These are phyloP conservation scores for Ophiostoma sp. DNA, from an alignment of 2,329 filamentous ascomycete genomes.

Conservation along the genomic window DNA sequence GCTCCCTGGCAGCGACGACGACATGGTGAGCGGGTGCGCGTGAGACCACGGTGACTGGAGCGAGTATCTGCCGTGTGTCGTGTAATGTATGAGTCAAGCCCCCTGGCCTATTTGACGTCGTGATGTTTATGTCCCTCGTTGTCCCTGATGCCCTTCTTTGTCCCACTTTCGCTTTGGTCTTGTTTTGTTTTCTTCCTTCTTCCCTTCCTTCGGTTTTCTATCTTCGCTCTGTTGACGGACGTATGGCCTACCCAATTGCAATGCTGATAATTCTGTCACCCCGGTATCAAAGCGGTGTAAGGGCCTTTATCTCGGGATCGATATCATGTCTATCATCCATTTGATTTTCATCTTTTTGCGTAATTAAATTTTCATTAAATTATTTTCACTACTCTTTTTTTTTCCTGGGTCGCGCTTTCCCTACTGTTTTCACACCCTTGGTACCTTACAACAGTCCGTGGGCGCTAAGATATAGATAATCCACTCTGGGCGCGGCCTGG, in stretches of 20 bases:
- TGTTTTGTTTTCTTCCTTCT: too few species aligned
- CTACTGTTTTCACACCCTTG: too few species aligned
- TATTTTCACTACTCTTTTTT: background rate
- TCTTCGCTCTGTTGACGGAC: background rate
- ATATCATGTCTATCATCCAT: slow-evolving; percentile 1
- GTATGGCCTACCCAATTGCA: background rate
- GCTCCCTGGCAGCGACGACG: slow-evolving; percentile 57
- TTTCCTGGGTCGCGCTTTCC: background rate
- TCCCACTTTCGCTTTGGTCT: too few species aligned
- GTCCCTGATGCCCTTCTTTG: background rate
- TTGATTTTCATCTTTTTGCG: slow-evolving; percentile 2
- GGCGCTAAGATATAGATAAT: background rate
- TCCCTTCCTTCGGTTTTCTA: background rate
- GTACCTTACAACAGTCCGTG: background rate
- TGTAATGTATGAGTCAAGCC: background rate
- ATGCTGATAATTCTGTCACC: background rate
- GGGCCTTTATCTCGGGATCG: slow-evolving; percentile 4
- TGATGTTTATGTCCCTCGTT: background rate
- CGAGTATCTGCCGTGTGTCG: background rate
- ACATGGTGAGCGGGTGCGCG: slow-evolving; percentile 43
- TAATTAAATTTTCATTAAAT: background rate
- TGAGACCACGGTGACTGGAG: background rate
- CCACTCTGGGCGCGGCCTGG: background rate
- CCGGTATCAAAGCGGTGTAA: slow-evolving; percentile 1
- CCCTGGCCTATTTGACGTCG: background rate